Percentiles rank a stretch among this genome's conserved stretches.
Conservation (phyloP, 31 red algal genomes). For the Asparagopsis taxiformis region DNA sequence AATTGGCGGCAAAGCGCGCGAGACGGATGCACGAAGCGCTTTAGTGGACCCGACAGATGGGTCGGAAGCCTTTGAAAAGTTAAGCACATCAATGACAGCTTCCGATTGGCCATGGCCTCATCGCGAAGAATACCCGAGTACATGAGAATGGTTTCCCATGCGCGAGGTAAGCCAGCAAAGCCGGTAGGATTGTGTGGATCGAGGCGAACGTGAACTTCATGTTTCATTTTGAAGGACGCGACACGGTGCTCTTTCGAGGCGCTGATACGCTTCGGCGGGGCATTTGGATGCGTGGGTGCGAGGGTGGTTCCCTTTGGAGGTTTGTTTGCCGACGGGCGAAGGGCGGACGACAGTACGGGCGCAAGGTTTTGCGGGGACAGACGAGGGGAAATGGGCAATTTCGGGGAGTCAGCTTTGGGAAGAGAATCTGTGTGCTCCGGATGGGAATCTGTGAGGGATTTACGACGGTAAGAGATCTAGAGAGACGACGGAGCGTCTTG, state of each 20-base stretch:
- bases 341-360: too few relatives aligned
- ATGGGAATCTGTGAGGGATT: too few relatives aligned
- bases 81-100: slow-evolving; percentile 66
- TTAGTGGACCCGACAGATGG: neutral
- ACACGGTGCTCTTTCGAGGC: slow-evolving; percentile 15
- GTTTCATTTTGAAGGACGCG: slow-evolving; percentile 32
- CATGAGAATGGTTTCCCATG: slow-evolving; percentile 65
- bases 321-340: too few relatives aligned
- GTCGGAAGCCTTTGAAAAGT: slow-evolving; percentile 44
- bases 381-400: too few relatives aligned
- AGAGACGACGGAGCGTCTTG: too few relatives aligned
- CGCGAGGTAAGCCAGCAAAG: slow-evolving; percentile 52
- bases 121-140: slow-evolving; percentile 52
- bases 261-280: neutral
- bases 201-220: slow-evolving; percentile 53
- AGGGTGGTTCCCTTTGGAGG: too few relatives aligned
- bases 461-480: too few relatives aligned
- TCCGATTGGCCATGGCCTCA: slow-evolving; percentile 52
- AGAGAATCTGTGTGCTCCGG: too few relatives aligned
- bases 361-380: too few relatives aligned
- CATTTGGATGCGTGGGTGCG: too few relatives aligned
- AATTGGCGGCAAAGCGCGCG: slow-evolving; percentile 34
- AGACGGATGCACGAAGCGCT: slow-evolving; percentile 1
- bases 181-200: slow-evolving; percentile 58
- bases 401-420: too few relatives aligned